Conservation (phyloP, 371 early-diverging fungal genomes). For the Blakeslea trispora region DNA sequence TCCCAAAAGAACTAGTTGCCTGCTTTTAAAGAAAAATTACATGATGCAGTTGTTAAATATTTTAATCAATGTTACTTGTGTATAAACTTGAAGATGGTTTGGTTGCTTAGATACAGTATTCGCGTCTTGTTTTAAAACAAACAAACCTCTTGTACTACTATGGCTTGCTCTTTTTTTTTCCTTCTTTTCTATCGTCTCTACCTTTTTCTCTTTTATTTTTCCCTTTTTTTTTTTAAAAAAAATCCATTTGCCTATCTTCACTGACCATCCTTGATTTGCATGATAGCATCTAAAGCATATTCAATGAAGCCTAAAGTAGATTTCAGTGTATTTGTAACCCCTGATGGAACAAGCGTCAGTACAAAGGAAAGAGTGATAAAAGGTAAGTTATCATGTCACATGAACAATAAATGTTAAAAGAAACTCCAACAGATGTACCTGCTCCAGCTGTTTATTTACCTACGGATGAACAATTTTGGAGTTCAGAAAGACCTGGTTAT, state of each 20-base stretch:
- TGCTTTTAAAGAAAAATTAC: no score
- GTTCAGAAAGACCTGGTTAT: constrained; percentile 68
- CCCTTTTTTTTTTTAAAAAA: neutral
- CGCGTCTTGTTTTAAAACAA: no score
- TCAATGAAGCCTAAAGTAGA: constrained; percentile 53
- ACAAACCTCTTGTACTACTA: neutral
- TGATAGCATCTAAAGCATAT: neutral
- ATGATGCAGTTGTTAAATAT: no score
- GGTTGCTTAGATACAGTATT: no score
- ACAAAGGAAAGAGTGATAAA: constrained; percentile 76
- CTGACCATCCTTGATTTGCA: constrained; percentile 12
- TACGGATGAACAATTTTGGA: constrained; percentile 58
- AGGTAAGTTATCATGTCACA: no score
- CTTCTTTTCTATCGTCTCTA: no score
- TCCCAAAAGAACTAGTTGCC: no score
- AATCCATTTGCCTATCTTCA: no score
- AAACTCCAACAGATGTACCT: constrained; percentile 31
- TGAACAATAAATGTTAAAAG: neutral
- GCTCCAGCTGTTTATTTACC: constrained; percentile 55
- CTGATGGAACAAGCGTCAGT: constrained; percentile 72
- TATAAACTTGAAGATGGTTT: no score
- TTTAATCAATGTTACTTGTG: no score
- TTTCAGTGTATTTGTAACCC: constrained; percentile 74
- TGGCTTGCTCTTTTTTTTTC: neutral
- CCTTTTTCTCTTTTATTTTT: neutral